A percentile compares a stretch with the other conserved stretches of the same genome.
phyloP scores from a whole-genome alignment of 2,329 filamentous ascomycete species.

The Keithomyces neogunnii region DNA sequence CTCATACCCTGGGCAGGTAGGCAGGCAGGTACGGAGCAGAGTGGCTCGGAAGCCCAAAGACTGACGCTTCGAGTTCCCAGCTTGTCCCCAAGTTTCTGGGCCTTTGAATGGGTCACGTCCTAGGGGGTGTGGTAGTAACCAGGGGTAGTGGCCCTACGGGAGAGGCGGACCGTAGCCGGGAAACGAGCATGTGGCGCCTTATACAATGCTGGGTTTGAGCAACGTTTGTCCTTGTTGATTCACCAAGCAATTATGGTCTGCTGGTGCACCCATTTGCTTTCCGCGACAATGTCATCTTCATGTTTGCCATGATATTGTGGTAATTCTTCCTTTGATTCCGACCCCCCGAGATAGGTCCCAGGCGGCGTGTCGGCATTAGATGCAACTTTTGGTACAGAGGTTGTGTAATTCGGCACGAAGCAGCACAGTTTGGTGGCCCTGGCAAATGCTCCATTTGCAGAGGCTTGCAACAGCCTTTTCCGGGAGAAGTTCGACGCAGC shows the following conservation, averaged over 20 bases:
- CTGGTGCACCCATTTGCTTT: background rate
- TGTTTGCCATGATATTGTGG: no score
- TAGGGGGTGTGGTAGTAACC: background rate
- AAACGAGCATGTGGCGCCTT: conserved; percentile 3
- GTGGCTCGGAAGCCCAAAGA: background rate
- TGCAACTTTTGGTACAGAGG: no score
- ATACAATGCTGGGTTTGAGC: background rate
- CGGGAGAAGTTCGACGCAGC: no score
- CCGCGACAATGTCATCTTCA: background rate
- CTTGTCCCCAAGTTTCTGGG: background rate
- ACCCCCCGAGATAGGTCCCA: no score
- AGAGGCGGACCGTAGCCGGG: conserved; percentile 3
- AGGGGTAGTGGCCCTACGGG: background rate
- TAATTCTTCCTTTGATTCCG: no score
- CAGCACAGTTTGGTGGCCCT: no score
- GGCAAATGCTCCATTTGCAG: no score
- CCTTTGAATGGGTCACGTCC: background rate
- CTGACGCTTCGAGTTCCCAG: background rate
- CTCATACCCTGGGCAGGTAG: no score
- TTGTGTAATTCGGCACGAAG: no score
- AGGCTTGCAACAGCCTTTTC: no score
- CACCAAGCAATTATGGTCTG: background rate
- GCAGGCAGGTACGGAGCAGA: no score
- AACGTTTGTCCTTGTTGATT: background rate
- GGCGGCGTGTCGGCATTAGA: no score